Evolutionary conservation across 805 yeast genomes (phyloP).

Genomic region (Metschnikowia dekortorum): DNA sequence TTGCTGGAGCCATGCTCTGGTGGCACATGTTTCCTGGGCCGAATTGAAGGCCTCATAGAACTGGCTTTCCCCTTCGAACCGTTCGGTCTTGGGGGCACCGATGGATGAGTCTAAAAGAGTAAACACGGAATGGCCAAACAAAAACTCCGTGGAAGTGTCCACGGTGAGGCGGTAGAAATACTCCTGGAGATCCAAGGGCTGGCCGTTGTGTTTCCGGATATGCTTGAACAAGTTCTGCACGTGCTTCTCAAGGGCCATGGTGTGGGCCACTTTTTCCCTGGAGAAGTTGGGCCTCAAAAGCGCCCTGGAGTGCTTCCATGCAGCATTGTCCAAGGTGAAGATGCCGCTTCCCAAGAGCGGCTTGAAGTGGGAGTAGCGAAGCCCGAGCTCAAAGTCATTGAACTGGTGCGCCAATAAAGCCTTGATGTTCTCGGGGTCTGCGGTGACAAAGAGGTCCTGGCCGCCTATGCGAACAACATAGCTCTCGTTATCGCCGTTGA

Average conservation of each 20-base stretch:
- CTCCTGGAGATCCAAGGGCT: slow-evolving; percentile 13
- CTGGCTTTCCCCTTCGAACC: slow-evolving; percentile 9
- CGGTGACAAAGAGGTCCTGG: slow-evolving; percentile 16
- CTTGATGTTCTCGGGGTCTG: slow-evolving; percentile 35
- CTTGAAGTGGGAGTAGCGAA: slow-evolving; percentile 27
- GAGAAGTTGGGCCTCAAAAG: slow-evolving; percentile 38
- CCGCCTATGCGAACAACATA: slow-evolving; percentile 5
- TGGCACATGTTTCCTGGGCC: slow-evolving; percentile 7
- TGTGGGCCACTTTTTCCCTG: slow-evolving; percentile 35
- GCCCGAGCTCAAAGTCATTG: slow-evolving; percentile 31
- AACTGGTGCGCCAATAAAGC: slow-evolving; percentile 37
- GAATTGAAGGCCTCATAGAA: slow-evolving; percentile 12
- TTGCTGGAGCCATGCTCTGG: slow-evolving; percentile 5
- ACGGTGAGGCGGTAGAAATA: slow-evolving; percentile 13
- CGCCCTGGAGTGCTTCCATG: slow-evolving; percentile 38
- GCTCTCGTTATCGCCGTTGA: slow-evolving; percentile 8
- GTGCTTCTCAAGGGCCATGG: slow-evolving; percentile 30
- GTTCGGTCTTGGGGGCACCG: slow-evolving; percentile 5
- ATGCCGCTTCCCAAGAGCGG: slow-evolving; percentile 37
- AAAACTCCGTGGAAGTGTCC: slow-evolving; percentile 15
- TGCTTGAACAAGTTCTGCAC: slow-evolving; percentile 25
- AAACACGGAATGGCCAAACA: slow-evolving; percentile 13
- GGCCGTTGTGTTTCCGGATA: slow-evolving; percentile 9
- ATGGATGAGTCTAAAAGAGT: slow-evolving; percentile 3
- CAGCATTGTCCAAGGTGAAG: slow-evolving; percentile 34